phyloP scores from a whole-genome alignment of 371 early-diverging fungal species.

The Choanephora cucurbitarum region DNA sequence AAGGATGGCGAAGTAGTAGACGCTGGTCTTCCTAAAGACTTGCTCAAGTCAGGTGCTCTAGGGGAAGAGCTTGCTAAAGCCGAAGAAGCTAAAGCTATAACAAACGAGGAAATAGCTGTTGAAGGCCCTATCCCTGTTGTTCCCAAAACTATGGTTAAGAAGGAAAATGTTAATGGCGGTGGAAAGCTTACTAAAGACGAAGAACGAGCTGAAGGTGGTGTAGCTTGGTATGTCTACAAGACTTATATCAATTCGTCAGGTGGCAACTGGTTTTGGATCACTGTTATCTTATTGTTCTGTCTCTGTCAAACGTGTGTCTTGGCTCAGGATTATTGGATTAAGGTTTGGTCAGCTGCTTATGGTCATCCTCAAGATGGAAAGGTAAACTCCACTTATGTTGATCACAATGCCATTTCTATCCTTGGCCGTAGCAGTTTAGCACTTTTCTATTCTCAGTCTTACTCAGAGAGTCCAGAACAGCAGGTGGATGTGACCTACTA shows the following conservation, averaged over 20 bases:
- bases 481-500: slow-evolving; percentile 48
- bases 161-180: slow-evolving; percentile 37
- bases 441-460: background rate
- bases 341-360: slow-evolving; percentile 56
- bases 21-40: slow-evolving; percentile 54
- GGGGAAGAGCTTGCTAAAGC: slow-evolving; percentile 47
- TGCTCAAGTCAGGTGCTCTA: slow-evolving; percentile 47
- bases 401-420: background rate
- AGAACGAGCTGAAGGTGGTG: slow-evolving; percentile 65
- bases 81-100: slow-evolving; percentile 14
- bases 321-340: slow-evolving; percentile 66
- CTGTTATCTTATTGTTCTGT: slow-evolving; percentile 51
- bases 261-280: slow-evolving; percentile 59
- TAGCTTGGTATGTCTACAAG: slow-evolving; percentile 59
- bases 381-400: background rate
- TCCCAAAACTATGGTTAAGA: slow-evolving; percentile 8
- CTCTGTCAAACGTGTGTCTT: slow-evolving; percentile 50
- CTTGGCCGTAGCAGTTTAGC: background rate
- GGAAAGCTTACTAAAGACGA: slow-evolving; percentile 70
- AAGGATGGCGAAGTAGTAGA: slow-evolving; percentile 63
- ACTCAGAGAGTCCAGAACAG: background rate
- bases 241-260: slow-evolving; percentile 70
- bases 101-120: slow-evolving; percentile 26
- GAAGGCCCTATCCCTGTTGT: slow-evolving; percentile 42
- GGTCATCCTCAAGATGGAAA: slow-evolving; percentile 1